Base-by-base conservation (phyloP, 208 protist genomes). In the Herpetomonas samuelpessoai region DNA sequence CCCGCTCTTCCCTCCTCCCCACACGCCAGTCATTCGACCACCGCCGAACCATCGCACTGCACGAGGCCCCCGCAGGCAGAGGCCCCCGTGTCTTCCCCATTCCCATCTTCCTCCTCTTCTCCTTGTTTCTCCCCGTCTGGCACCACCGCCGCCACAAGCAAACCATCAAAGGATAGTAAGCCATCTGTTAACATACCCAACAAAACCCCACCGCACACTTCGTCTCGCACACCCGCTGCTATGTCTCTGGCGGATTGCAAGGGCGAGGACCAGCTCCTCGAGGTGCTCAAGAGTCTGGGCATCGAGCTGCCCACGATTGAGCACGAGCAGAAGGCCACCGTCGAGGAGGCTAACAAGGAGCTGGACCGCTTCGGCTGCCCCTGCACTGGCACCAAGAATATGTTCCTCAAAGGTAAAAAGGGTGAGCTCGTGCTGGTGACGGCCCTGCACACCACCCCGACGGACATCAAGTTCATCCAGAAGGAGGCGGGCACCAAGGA, bases 381-480 rank as follows among this genome's bases (percentile, higher is more conserved):
- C 7, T 82, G 72, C 64, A 60, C 61, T 24, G 83, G 83, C 57
- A 88, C 86, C 30, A 94, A 92, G 76, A 93, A 87, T 52, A 79
- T 96, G 57, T 96, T 96, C 57, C 68, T 96, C 29, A 96, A 95
- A 79, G 84, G 83, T 71, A 94, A 93, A 74, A 96, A 96, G 78
- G 71, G 67, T 27, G 85, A 93, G 53, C 60, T 96, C 22, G 86
- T 94, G 26, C 71, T 96, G 21, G 66, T 88, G 26, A 84, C 83
- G 16, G 79, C 91, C 9, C 62, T 94, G 21, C 57, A 75, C 55
- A 76, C 62, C 25, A 94, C 84, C 24, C 68, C 67, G 41, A 96
- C 86, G 10, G 82, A 85, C 64, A 77, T 95, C 49, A 94, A 95
- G 74, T 68, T 24, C 24, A 71, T 94, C 44, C 78, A 92, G 73